These are phyloP conservation scores for Hymenoscyphus fraxineus DNA, from an alignment of 2,329 filamentous ascomycete genomes.

Conservation along the genomic window DNA sequence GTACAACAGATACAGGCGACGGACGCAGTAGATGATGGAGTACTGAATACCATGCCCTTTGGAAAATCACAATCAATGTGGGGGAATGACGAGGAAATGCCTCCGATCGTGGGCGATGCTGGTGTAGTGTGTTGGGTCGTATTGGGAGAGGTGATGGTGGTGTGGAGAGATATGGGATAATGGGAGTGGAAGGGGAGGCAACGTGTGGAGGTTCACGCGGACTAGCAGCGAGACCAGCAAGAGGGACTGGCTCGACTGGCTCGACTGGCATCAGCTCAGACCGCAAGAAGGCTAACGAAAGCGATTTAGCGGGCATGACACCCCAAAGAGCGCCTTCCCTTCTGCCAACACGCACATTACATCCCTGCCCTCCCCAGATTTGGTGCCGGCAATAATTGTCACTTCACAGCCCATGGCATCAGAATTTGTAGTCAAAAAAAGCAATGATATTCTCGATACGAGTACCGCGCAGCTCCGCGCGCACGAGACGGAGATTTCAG, in stretches of 20 bases:
- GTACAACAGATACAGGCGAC: background rate
- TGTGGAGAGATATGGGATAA: background rate
- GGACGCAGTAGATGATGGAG: background rate
- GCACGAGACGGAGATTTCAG: background rate
- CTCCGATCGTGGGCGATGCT: too few species aligned
- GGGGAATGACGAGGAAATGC: too few species aligned
- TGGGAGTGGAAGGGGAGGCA: background rate
- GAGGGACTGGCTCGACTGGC: background rate
- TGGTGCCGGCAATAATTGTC: background rate
- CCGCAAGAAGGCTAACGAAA: background rate
- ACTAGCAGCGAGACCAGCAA: background rate
- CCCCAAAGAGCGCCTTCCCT: background rate
- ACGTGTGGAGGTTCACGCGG: background rate
- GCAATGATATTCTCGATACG: background rate
- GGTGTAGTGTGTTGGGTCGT: too few species aligned
- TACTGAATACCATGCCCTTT: background rate
- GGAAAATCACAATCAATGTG: background rate
- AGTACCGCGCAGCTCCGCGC: background rate
- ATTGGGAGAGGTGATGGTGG: background rate
- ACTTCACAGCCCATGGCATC: constrained; percentile 3
- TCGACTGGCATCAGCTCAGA: background rate
- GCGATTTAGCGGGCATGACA: background rate
- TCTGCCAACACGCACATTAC: background rate
- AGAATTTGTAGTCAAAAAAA: background rate
- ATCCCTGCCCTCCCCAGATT: background rate